phyloP scores from a whole-genome alignment of 1,284 basidiomycete species.

The Trichosporon sp. region DNA sequence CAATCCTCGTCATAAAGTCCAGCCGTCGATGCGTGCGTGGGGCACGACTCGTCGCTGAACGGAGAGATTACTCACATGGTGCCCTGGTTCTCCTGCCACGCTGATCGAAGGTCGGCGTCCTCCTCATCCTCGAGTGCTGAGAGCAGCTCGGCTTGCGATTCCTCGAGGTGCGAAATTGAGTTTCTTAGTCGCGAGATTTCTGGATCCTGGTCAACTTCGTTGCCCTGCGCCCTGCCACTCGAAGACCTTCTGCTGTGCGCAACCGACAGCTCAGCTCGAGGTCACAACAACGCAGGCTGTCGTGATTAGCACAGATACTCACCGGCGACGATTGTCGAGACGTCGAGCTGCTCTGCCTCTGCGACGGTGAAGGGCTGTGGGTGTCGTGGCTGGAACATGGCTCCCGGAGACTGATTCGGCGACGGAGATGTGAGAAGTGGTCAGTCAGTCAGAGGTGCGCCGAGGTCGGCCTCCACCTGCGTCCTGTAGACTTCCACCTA shows the following conservation, averaged over 20 bases:
- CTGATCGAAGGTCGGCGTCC: constrained; percentile 51
- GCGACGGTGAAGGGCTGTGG: constrained; percentile 67
- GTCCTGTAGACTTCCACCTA: neutral
- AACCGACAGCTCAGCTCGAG: neutral
- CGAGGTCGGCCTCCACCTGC: neutral
- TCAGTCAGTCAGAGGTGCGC: too few species aligned
- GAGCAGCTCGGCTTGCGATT: constrained; percentile 59
- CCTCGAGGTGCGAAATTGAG: constrained; percentile 60
- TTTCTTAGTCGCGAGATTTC: constrained; percentile 70
- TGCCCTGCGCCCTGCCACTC: neutral
- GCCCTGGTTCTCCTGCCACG: constrained; percentile 54
- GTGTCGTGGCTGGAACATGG: constrained; percentile 52
- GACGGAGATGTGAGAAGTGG: neutral
- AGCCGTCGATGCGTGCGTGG: too few species aligned
- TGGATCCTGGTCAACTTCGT: constrained; percentile 36
- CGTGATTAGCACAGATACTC: too few species aligned
- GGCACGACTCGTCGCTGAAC: too few species aligned
- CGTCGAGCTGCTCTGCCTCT: constrained; percentile 62
- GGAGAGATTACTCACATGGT: constrained; percentile 52
- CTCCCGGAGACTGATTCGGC: neutral
- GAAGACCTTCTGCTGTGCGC: too few species aligned
- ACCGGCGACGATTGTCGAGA: constrained; percentile 66
- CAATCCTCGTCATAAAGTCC: too few species aligned
- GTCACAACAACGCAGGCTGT: too few species aligned
- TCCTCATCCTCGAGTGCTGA: constrained; percentile 48